Base-by-base conservation (phyloP, 2,329 filamentous ascomycete species). In the Colletotrichum tanaceti region DNA sequence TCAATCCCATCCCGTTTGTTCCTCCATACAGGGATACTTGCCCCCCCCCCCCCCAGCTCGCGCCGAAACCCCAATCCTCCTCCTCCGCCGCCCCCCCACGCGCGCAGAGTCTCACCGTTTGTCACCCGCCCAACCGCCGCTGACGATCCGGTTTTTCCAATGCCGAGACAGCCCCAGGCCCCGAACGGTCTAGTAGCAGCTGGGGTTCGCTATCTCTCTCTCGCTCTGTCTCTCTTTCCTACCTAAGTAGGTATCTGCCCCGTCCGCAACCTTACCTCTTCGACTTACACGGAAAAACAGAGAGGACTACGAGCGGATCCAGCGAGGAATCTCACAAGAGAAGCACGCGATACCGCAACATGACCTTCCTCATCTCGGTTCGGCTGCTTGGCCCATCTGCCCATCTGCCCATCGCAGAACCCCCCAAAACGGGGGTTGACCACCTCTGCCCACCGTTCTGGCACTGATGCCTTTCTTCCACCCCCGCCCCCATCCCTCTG, bases 311-410 rank as follows among this genome's bases (percentile, higher is more conserved):
- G 38, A 44, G 13, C 16, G 24, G 20, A 22, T 24, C 47, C 24
- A 28, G 47, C 28, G 22, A 3, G 7, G 20, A 59, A n/a, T 16
- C 63, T 16, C 46, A 14, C 10, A 52, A 64, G 28, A 47, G n/a
- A n/a, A 63, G 59, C 53, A 58, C 38, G 44, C 46, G 58, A 53
- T 7, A 39, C 1, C 16, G 20, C 5, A 41, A 43, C n/a, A 44
- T 38, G 16, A 54, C 53, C 38, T 47, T 18, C 43, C n/a, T 58
- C 60, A 65, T 64, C 53, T 68, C 53, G 65, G 46, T 53, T 68
- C 53, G 35, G 2, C 52, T 54, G 10, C 54, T 63, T 28, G 28
- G 28, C 28, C 28, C 43, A n/a, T n/a, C n/a, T n/a, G n/a, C n/a
- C n/a, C n/a, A 46, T 43, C 41, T 24, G 10, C n/a, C 7, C 41